Evolutionary conservation across 805 yeast genomes (phyloP), one percentile per base, ranked within the genome.

Genomic region (Candida cerambycidarum): DNA sequence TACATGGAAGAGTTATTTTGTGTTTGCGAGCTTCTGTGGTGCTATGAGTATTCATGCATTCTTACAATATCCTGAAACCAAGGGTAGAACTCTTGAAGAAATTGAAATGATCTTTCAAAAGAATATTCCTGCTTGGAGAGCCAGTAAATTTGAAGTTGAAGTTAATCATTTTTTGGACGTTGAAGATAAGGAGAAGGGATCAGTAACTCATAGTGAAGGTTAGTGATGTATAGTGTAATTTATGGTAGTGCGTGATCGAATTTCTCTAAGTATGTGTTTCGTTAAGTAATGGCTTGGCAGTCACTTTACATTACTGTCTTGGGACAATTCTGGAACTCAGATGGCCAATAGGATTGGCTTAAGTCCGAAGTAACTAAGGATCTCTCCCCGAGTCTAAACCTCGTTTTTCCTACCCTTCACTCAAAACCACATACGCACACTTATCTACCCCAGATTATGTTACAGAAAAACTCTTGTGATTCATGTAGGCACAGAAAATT

Each of bases 31-130:
- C 16, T 76, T 74, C 54, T 75, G 79, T 51, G 65, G 62, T 11
- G 69, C 62, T 43, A 66, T 75, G 70, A 63, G 70, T 27, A 43
- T 76, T 43, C 78, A 71, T 62, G 65, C 62, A 19, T 70, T 42
- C 44, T 61, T 70, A 47, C 71, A 72, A 53, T 74, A 65, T 62
- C 83, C 82, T 11, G 85, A 79, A 51, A 79, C 85, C 9, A 75
- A 71, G 49, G 81, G 80, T 12, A 66, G 67, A 52, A 64, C 78
- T 32, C 65, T 78, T 55, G 83, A 78, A 54, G 79, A 76, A 52
- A 72, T 77, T 45, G 69, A 58, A 14, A 66, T 63, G 52, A 52
- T 66, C 46, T 66, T 69, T 69, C 65, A 59, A 18, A 67, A 61
- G 41, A 48, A 53, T 16, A 51, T 66, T 39, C 71, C 71, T 34